A percentile compares a stretch with the other conserved stretches of the same genome.
phyloP scores from a whole-genome alignment of 805 yeast genomes.

The Pichia ethanolica region DNA sequence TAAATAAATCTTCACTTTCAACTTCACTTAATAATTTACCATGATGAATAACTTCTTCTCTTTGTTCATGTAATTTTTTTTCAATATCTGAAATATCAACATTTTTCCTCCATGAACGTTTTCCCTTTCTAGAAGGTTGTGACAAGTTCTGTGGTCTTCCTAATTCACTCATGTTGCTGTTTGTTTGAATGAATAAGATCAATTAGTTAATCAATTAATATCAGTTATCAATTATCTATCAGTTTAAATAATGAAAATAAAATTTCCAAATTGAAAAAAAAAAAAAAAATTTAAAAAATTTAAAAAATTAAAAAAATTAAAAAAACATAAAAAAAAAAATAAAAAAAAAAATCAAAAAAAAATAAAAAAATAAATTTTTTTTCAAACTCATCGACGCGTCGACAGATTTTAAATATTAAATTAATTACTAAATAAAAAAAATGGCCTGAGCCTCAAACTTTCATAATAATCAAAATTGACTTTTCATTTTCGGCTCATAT shows the following conservation, averaged over 20 bases:
- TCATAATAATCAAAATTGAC: too few relatives aligned
- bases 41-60: conserved; percentile 51
- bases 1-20: conserved; percentile 44
- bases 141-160: conserved; percentile 47
- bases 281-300: background rate
- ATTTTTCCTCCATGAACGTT: conserved; percentile 88
- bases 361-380: background rate
- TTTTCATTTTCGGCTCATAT: too few relatives aligned
- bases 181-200: background rate
- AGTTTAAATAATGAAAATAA: too few relatives aligned
- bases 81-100: conserved; percentile 80
- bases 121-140: conserved; percentile 87
- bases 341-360: too few relatives aligned
- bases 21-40: conserved; percentile 36
- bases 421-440: too few relatives aligned
- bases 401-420: too few relatives aligned
- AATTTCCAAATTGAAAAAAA: too few relatives aligned
- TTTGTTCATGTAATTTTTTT: conserved; percentile 54
- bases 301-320: background rate
- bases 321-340: background rate
- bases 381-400: background rate
- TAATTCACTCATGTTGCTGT: conserved; percentile 25
- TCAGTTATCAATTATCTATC: too few relatives aligned
- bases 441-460: too few relatives aligned
- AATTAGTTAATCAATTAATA: background rate